Percentiles rank a stretch among this genome's conserved stretches.
These are phyloP conservation scores for Colletotrichum orbiculare DNA, from an alignment of 2,329 filamentous ascomycete genomes.

Conservation along the genomic window DNA sequence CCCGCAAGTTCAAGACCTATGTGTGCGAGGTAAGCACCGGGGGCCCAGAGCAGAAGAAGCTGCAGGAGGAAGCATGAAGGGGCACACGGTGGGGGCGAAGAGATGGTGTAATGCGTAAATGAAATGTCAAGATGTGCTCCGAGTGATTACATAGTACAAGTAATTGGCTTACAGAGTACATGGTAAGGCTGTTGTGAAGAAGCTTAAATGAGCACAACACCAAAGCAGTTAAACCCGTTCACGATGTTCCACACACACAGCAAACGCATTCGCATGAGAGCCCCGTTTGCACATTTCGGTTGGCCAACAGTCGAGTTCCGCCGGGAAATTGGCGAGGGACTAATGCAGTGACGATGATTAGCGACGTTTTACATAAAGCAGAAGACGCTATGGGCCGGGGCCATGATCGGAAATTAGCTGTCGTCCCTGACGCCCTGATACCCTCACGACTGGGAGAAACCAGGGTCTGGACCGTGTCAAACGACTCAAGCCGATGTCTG, in stretches of 20 bases:
- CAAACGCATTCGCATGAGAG: slow-evolving; percentile 12
- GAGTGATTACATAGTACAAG: background rate
- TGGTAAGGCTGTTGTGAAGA: slow-evolving; percentile 16
- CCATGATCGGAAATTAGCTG: slow-evolving; percentile 33
- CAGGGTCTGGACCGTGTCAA: no score
- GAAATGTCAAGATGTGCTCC: background rate
- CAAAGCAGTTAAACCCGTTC: slow-evolving; percentile 6
- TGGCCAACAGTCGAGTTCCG: slow-evolving; percentile 16
- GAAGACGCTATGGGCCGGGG: slow-evolving; percentile 24
- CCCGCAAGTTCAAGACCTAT: slow-evolving; percentile 31
- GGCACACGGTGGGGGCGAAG: slow-evolving; percentile 19
- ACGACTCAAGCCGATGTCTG: background rate
- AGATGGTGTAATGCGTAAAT: slow-evolving; percentile 13
- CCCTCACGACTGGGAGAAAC: background rate
- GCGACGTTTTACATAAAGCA: slow-evolving; percentile 33
- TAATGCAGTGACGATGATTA: slow-evolving; percentile 33
- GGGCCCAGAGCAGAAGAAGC: slow-evolving; percentile 23
- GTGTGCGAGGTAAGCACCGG: slow-evolving; percentile 27
- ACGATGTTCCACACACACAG: slow-evolving; percentile 4
- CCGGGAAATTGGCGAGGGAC: slow-evolving; percentile 32
- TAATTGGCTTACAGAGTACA: background rate
- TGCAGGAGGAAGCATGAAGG: slow-evolving; percentile 27
- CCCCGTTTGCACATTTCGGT: slow-evolving; percentile 23
- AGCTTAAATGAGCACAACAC: slow-evolving; percentile 34
- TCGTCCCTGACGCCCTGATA: slow-evolving; percentile 17